phyloP scores from a whole-genome alignment of 306 rosid genomes.

The Rosa multiflora region DNA sequence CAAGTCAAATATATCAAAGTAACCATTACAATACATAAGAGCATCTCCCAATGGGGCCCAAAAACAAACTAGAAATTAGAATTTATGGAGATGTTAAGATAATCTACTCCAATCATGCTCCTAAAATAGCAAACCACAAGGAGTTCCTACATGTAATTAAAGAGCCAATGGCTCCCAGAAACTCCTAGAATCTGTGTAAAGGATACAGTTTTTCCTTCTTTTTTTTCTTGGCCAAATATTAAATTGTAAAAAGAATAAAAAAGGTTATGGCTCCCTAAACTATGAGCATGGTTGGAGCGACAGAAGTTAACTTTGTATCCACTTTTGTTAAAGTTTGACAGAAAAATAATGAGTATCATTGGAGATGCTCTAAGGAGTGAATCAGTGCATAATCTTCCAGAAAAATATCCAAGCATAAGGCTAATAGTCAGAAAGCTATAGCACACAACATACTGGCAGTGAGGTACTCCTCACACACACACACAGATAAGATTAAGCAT shows the following conservation, averaged over 20 bases:
- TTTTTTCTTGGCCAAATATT: neutral
- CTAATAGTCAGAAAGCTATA: neutral
- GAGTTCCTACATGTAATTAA: neutral
- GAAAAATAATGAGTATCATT: neutral
- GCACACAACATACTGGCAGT: neutral
- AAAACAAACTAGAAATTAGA: neutral
- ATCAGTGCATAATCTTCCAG: neutral
- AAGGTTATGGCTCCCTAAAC: neutral
- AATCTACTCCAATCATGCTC: neutral
- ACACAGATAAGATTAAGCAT: constrained; percentile 15
- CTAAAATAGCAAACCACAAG: neutral
- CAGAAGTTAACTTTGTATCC: neutral
- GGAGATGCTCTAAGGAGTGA: neutral
- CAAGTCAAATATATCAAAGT: neutral
- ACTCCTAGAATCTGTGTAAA: neutral
- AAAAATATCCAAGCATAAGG: neutral
- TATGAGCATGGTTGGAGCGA: neutral
- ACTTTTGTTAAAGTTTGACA: neutral
- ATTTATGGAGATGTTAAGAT: neutral
- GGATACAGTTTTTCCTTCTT: neutral
- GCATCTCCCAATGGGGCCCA: neutral
- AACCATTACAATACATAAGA: neutral
- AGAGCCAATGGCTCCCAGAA: neutral
- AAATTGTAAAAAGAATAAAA: neutral
- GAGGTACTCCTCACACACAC: constrained; percentile 6